A percentile compares a stretch with the other conserved stretches of the same genome.
Conservation (phyloP, 2,329 filamentous ascomycete genomes). For the Aureobasidium sp. region DNA sequence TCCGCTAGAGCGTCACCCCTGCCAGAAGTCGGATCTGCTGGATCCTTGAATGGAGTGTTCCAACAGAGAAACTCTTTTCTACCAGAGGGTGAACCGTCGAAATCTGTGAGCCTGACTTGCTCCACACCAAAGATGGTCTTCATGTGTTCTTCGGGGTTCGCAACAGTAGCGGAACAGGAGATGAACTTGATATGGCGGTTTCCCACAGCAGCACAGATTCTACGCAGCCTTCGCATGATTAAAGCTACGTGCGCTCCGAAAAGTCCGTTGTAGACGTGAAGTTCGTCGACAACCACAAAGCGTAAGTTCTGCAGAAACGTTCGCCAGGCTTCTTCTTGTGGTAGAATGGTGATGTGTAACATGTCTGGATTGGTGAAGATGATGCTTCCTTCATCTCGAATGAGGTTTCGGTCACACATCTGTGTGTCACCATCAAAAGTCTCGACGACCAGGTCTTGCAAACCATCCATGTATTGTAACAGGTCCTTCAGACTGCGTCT, state of each 20-base stretch:
- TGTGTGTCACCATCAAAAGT: conserved; percentile 95
- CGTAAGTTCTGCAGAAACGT: conserved; percentile 79
- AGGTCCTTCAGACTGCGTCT: conserved; percentile 79
- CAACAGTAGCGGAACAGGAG: conserved; percentile 91
- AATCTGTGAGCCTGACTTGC: conserved; percentile 72
- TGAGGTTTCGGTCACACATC: conserved; percentile 65
- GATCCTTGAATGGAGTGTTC: conserved; percentile 94
- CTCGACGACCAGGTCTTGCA: conserved; percentile 72
- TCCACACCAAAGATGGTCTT: conserved; percentile 85
- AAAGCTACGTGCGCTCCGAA: conserved; percentile 91
- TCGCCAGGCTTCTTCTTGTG: conserved; percentile 84
- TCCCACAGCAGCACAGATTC: conserved; percentile 83
- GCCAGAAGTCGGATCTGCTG: conserved; percentile 75
- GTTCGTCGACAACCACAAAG: conserved; percentile 75
- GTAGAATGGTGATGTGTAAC: conserved; percentile 88
- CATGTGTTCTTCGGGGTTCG: conserved; percentile 88
- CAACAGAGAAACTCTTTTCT: conserved; percentile 94
- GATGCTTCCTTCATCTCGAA: conserved; percentile 80
- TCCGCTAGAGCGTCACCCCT: conserved; percentile 75
- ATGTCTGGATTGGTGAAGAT: conserved; percentile 99
- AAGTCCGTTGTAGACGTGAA: conserved; percentile 93
- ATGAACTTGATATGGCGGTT: conserved; percentile 82
- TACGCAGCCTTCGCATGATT: conserved; percentile 80
- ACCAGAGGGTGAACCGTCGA: conserved; percentile 85
- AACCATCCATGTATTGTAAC: conserved; percentile 65